Evolutionary conservation across 202 grass and related monocot species (phyloP), one percentile per base, ranked within the genome.

Genomic region (Musa balbisiana): DNA sequence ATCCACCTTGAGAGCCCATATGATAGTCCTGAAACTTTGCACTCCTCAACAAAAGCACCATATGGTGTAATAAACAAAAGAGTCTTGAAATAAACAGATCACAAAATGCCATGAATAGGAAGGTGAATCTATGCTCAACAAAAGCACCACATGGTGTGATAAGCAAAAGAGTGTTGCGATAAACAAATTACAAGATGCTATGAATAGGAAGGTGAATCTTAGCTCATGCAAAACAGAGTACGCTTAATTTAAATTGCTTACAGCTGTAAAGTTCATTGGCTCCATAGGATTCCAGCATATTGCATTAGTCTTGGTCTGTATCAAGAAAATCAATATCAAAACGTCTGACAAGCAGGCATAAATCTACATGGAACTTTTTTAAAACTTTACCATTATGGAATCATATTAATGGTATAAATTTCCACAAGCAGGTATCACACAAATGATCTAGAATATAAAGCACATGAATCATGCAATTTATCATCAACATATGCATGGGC

Each of bases 251-350:
- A 50, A 54, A 52, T 67, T 15, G 51, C 87, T 83, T 98, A 98
- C 95, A 66, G 83, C 91, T 84, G 95, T 94, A 69, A 98, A 94
- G 79, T 98, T 98, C 87, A 98, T 92, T 33, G 95, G 95, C 65
- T 98, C 95, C 85, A 92, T 94, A 17, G 95, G 91, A 43, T 98
- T 98, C 91, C 91, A 98, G 78, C 95, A 90, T 87, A 94, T 71
- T 49, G 91, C 86, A 74, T 98, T 98, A 73, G 84, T 92, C 78
- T 88, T 98, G 81, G 91, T 98, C 95, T 98, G 87, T 76, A 85
- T 76, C 64, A 70, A 74, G 53, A 12, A 84, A 86, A 73, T 1
- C 58, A 54, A 59, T 73, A 17, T 78, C 73, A 78, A 68, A 51
- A 2, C n/a, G 79, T 64, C 54, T 22, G 1, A 60, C 33, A 85